Conservation (phyloP, 352 stramenopile genomes). For the Phytophthora pistaciae region DNA sequence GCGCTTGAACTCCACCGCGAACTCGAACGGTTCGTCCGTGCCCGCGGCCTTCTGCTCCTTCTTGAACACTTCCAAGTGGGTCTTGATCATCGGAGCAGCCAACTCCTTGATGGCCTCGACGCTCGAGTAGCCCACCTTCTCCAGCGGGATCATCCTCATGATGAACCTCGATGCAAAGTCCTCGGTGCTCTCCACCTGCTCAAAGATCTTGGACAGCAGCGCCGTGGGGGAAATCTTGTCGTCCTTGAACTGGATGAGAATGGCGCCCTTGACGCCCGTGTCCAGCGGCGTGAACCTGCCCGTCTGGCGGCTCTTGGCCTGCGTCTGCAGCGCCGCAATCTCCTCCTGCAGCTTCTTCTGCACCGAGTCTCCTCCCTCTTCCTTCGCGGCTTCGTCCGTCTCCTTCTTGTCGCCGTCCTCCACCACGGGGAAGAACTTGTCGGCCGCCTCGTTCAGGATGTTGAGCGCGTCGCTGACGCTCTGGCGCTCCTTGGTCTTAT, state of each 20-base stretch:
- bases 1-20: slow-evolving; percentile 80
- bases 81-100: slow-evolving; percentile 63
- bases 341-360: slow-evolving; percentile 78
- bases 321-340: slow-evolving; percentile 64
- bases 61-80: slow-evolving; percentile 45
- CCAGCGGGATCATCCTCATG: slow-evolving; percentile 76
- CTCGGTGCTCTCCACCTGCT: slow-evolving; percentile 65
- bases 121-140: slow-evolving; percentile 73
- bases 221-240: slow-evolving; percentile 50
- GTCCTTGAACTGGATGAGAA: slow-evolving; percentile 76
- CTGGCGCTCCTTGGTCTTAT: slow-evolving; percentile 82
- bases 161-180: slow-evolving; percentile 84
- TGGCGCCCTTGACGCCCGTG: slow-evolving; percentile 75
- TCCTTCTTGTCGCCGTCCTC: slow-evolving; percentile 28
- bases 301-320: slow-evolving; percentile 67
- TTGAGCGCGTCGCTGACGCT: slow-evolving; percentile 78
- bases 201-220: slow-evolving; percentile 69
- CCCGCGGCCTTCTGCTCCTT: slow-evolving; percentile 33
- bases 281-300: slow-evolving; percentile 78
- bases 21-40: slow-evolving; percentile 42
- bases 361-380: slow-evolving; percentile 47
- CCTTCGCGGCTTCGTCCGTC: slow-evolving; percentile 23
- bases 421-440: slow-evolving; percentile 58
- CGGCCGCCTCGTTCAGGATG: slow-evolving; percentile 77
- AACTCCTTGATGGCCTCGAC: slow-evolving; percentile 68